Evolutionary conservation across 305 asterid species (phyloP).

Genomic region (Vinca major): DNA sequence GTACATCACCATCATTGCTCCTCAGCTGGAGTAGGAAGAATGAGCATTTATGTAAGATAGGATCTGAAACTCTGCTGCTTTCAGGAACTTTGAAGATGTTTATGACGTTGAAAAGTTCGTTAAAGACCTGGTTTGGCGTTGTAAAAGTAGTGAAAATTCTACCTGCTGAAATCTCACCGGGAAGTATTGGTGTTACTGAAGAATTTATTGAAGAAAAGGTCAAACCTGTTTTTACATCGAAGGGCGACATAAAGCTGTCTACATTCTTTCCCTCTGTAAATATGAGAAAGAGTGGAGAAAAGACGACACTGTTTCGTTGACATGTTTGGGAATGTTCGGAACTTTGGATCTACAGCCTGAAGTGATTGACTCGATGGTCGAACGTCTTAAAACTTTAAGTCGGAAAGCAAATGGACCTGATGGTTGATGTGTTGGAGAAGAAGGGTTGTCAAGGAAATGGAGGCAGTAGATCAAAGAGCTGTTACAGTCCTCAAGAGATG

Average conservation of each 20-base stretch:
- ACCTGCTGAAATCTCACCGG: conserved; percentile 50
- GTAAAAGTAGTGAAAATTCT: conserved; percentile 61
- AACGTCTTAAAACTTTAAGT: conserved; percentile 66
- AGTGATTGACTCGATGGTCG: conserved; percentile 76
- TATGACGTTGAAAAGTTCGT: conserved; percentile 33
- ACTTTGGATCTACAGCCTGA: conserved; percentile 65
- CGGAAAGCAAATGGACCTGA: conserved; percentile 46
- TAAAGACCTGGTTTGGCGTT: conserved; percentile 53
- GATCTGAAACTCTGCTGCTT: conserved; percentile 5
- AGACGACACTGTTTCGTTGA: conserved; percentile 45
- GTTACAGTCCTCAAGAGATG: conserved; percentile 73
- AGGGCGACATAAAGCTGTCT: conserved; percentile 70
- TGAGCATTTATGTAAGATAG: not conserved
- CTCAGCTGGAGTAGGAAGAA: not conserved
- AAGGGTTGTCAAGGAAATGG: conserved; percentile 62
- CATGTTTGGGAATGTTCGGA: conserved; percentile 91
- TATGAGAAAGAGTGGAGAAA: conserved; percentile 53
- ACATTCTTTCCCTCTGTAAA: conserved; percentile 87
- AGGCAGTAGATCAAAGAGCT: conserved; percentile 57
- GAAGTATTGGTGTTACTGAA: conserved; percentile 60
- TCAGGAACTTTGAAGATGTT: conserved; percentile 39
- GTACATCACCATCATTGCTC: not conserved
- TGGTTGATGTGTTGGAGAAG: conserved; percentile 67
- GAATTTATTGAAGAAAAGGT: conserved; percentile 61
- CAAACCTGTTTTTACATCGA: conserved; percentile 58